Evolutionary conservation across 441 rosid genomes (phyloP).

Genomic region (Sinapis alba): DNA sequence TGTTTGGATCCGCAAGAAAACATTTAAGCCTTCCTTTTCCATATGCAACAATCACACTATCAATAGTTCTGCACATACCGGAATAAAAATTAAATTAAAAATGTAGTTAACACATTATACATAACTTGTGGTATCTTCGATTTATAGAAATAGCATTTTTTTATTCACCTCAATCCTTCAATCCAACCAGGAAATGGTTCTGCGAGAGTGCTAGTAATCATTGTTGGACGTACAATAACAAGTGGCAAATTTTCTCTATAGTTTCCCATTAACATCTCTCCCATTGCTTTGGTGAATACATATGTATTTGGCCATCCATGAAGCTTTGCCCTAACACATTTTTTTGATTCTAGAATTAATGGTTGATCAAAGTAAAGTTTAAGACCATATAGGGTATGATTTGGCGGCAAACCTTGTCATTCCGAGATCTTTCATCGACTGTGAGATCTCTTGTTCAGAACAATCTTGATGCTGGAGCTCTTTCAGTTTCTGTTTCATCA

Average conservation of each 20-base stretch:
- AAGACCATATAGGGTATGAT: neutral
- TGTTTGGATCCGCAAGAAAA: conserved; percentile 64
- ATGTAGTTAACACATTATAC: neutral
- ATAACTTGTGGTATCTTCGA: neutral
- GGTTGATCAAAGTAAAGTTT: neutral
- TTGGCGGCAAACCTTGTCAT: conserved; percentile 52
- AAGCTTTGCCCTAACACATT: conserved; percentile 47
- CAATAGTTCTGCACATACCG: conserved; percentile 69
- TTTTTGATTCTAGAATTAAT: neutral
- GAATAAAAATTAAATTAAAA: neutral
- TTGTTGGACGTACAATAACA: conserved; percentile 53
- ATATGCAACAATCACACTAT: conserved; percentile 75
- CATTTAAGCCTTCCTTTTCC: conserved; percentile 77
- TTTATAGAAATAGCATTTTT: neutral
- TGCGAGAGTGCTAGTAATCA: conserved; percentile 52
- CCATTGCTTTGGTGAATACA: conserved; percentile 70
- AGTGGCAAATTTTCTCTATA: conserved; percentile 42
- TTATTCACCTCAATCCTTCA: conserved; percentile 56
- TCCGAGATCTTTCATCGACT: conserved; percentile 69
- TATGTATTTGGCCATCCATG: conserved; percentile 74
- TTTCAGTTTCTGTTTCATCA: conserved; percentile 54
- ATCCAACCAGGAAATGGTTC: conserved; percentile 73
- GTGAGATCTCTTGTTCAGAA: conserved; percentile 44
- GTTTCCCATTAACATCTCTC: conserved; percentile 51
- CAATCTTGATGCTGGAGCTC: conserved; percentile 56